Evolutionary conservation across 2,329 filamentous ascomycete species (phyloP).

Genomic region (Coniochaeta sp.): DNA sequence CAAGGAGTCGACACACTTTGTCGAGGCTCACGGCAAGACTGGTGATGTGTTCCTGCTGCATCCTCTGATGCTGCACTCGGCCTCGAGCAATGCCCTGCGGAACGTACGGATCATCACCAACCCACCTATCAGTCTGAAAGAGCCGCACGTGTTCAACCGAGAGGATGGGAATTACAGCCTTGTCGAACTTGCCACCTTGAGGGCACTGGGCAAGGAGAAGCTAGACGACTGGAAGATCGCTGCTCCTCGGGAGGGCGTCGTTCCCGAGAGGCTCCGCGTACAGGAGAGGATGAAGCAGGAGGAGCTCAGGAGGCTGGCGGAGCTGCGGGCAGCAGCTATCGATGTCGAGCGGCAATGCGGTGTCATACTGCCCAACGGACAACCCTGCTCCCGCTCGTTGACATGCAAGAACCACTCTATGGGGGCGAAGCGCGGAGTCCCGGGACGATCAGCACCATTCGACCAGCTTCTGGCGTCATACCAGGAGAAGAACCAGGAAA

Average conservation of each 20-base stretch:
- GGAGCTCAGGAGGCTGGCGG: conserved; percentile 37
- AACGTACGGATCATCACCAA: conserved; percentile 45
- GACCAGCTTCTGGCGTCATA: conserved; percentile 85
- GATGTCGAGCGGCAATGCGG: conserved; percentile 46
- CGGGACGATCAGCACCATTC: conserved; percentile 79
- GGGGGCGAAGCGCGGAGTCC: conserved; percentile 84
- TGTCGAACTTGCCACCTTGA: conserved; percentile 48
- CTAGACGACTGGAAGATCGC: conserved; percentile 45
- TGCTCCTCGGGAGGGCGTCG: conserved; percentile 36
- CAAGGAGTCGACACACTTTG: conserved; percentile 34
- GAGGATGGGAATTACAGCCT: conserved; percentile 39
- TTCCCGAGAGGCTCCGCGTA: conserved; percentile 39
- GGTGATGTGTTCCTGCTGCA: conserved; percentile 54
- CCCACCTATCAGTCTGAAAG: conserved; percentile 41
- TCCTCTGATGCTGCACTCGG: conserved; percentile 52
- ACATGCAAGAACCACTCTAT: conserved; percentile 86
- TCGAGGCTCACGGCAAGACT: conserved; percentile 44
- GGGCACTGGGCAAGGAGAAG: conserved; percentile 35
- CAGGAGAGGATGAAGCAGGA: conserved; percentile 42
- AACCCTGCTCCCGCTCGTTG: conserved; percentile 47
- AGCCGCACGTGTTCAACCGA: conserved; percentile 46
- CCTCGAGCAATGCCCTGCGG: conserved; percentile 35
- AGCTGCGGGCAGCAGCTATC: conserved; percentile 3
- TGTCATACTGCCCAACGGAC: conserved; percentile 76
- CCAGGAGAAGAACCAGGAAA: conserved; percentile 94